Evolutionary conservation across 345 rosid genomes (phyloP), one percentile per base, ranked within the genome.

Genomic region (Aurinia saxatilis): DNA sequence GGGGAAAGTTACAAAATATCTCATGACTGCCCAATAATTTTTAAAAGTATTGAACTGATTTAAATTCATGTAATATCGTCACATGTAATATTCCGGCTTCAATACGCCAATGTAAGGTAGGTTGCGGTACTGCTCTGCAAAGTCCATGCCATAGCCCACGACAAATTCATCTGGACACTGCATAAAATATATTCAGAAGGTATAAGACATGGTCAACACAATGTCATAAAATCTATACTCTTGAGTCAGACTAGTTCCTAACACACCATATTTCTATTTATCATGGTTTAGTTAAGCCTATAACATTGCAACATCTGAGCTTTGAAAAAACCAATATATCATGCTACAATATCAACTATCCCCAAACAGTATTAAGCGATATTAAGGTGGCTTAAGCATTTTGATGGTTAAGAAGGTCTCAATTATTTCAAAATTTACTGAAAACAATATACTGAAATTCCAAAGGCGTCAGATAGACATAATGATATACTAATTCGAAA

Each of bases 81-180:
- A 81, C 49, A 60, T 27, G 77, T 85, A 88, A 74, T n/a, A 38
- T 71, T 80, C 83, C 18, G 91, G 84, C 77, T 89, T 92, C 84
- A 92, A 70, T 33, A 92, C 74, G 18, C 97, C 98, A 48, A 92
- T 48, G 70, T 85, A 92, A 42, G 98, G 90, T 74, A 92, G 60
- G 78, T 87, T 92, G 71, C 98, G 76, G 78, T 79, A 92, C 10
- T 72, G 58, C 72, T 92, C 98, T 6, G 93, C 97, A 65, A 77
- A 92, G 76, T 92, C 98, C 95, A 92, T 87, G 60, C 97, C 98
- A 29, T 89, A 89, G 30, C 98, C 98, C 44, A 92, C 95, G 1
- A 82, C 90, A 33, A 92, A 92, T 4, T 66, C 75, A 76, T 92
- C 97, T 10, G 91, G 90, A 64, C 98, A 92, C 97, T 92, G 85